Evolutionary conservation across 164 flowering plant genomes (phyloP), one percentile per base, ranked within the genome.

Genomic region (Hamamelis virginiana): DNA sequence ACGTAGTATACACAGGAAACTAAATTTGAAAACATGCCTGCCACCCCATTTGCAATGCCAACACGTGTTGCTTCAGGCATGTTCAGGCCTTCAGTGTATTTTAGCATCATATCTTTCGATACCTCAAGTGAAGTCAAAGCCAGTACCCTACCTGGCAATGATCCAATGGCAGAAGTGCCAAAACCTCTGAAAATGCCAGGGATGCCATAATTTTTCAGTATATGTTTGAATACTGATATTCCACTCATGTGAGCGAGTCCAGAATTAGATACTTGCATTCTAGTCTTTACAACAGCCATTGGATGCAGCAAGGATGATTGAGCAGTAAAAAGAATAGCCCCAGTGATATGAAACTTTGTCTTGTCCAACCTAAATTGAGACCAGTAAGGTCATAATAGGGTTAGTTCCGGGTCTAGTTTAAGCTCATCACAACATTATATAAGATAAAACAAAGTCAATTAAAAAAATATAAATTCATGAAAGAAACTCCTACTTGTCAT

Each of bases 111-210:
- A 59, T 85, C 87, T 73, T 93, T 88, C 5, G 97, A 88, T 43
- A 86, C 76, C 77, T 93, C 95, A 25, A 91, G 84, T 10, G 97
- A 82, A 66, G 94, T 85, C 68, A 88, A 77, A 58, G 75, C 72
- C 71, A 93, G 60, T 23, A 87, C 92, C 62, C 95, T 74, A 63
- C 91, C 97, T n/a, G 98, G 97, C 71, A 93, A 57, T 15, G 90
- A 78, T 23, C 92, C 97, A 66, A 89, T 62, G 0, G 90, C 90
- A 38, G 85, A 80, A 41, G 97, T 89, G 13, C 90, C 95, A 77
- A 89, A 93, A 10, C 96, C 97, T 82, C 97, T 78, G 64, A 75
- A 93, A 45, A 86, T 50, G 8, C 97, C 98, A 62, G 81, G 89
- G 51, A 93, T 27, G 10, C 98, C 95, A 66, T 91, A 95, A 12